phyloP scores from a whole-genome alignment of 805 yeast genomes.

The Kluyveromyces starmeri region DNA sequence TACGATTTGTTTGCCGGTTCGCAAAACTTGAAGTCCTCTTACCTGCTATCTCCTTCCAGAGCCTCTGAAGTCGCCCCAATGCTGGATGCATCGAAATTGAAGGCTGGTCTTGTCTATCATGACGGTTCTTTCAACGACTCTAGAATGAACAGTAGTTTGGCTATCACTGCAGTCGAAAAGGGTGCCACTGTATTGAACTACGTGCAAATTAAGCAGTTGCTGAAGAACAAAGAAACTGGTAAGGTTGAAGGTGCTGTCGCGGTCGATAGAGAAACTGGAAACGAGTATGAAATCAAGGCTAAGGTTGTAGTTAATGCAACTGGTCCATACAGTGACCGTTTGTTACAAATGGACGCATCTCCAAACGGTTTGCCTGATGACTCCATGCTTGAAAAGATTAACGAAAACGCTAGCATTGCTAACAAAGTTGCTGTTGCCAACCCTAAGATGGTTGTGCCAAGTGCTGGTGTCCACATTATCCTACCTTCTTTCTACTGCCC shows the following conservation, averaged over 20 bases:
- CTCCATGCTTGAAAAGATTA: constrained; percentile 27
- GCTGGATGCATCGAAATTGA: constrained; percentile 68
- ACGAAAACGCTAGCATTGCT: constrained; percentile 17
- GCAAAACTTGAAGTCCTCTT: constrained; percentile 74
- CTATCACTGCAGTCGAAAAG: constrained; percentile 71
- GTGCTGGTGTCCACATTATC: constrained; percentile 88
- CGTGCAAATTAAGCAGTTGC: constrained; percentile 66
- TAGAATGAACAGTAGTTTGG: constrained; percentile 79
- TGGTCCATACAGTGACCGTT: constrained; percentile 82
- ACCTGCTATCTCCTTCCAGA: constrained; percentile 54
- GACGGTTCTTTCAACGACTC: constrained; percentile 94
- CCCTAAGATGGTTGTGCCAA: constrained; percentile 85
- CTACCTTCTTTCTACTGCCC: constrained; percentile 92
- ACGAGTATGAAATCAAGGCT: constrained; percentile 52
- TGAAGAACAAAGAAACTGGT: constrained; percentile 51
- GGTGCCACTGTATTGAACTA: constrained; percentile 91
- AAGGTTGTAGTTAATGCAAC: constrained; percentile 84
- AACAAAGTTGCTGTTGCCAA: constrained; percentile 27
- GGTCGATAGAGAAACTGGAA: constrained; percentile 59
- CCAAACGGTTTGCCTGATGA: constrained; percentile 55
- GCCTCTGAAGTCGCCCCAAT: constrained; percentile 77
- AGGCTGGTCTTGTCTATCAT: constrained; percentile 88
- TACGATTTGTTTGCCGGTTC: constrained; percentile 89
- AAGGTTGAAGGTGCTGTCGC: constrained; percentile 72
- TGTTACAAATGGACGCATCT: constrained; percentile 79